Base-by-base conservation (phyloP, 257 asterid genomes). In the Solanum verrucosum region DNA sequence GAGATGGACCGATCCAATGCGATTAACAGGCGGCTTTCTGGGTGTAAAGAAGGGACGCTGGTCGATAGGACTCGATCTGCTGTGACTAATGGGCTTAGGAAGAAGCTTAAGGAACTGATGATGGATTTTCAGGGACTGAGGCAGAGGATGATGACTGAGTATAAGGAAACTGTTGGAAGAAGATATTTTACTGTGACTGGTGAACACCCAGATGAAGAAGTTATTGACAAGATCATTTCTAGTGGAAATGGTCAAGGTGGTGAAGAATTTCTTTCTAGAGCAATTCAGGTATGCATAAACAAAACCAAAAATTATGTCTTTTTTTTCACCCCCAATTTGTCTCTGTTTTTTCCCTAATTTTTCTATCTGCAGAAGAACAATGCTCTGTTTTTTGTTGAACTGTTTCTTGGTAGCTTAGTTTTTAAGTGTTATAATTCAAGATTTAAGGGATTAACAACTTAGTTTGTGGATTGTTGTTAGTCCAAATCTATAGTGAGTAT, bases 21-120 rank as follows among this genome's bases (percentile, higher is more conserved):
- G 0, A 21, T 78, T 79, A 96, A 90, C 88, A 46, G 98, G 84
- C 82, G 98, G 60, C 93, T 95, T 1, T 96, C 98, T 1, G 98
- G 96, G 12, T 96, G 98, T 87, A 95, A 95, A 87, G 90, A 88
- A 74, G 98, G 98, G 1, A 91, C 98, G 11, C 94, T 92, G 9
- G 94, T 95, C 56, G 99, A 95, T 63, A 73, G 98, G 29, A 93
- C 98, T 13, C 88, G 98, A 15, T 89, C 93, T 2, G 96, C 98
- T 1, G 99, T 96, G 3, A 95, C 99, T 1, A 95, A 96, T 87
- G 98, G 99, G 84, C 95, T 96, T 73, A 90, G 98, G 94, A 96
- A 93, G 95, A 95, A 95, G 92, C 93, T 95, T 25, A 96, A 95
- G 93, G 99, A 96, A 89, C 90, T 95, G 21, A 96, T 96, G 99